A percentile compares a stretch with the other conserved stretches of the same genome.
Conservation (phyloP, 2,329 filamentous ascomycete genomes). For the Aspergillus fumigatus region DNA sequence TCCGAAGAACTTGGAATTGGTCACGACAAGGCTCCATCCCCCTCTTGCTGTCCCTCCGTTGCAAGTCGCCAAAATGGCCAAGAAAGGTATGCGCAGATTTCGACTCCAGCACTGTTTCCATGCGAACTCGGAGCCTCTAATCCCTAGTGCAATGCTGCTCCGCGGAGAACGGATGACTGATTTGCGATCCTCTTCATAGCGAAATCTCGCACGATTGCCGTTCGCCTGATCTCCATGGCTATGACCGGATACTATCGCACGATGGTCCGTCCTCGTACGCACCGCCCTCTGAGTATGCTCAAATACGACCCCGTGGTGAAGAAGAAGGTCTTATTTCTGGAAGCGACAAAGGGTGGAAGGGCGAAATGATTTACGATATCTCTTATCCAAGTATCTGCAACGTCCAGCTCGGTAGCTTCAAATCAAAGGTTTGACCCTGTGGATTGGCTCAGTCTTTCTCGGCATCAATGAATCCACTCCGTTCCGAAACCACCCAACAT, state of each 20-base stretch:
- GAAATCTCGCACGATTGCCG: conserved; percentile 87
- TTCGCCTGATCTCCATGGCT: conserved; percentile 96
- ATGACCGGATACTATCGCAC: conserved; percentile 98
- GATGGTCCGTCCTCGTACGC: conserved; percentile 72
- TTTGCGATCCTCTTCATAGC: conserved; percentile 45
- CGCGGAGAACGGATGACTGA: background rate
- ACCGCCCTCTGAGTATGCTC: conserved; percentile 88
- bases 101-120: background rate
- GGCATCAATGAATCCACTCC: background rate
- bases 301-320: conserved; percentile 98
- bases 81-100: conserved; percentile 35
- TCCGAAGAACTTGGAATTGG: conserved; percentile 8
- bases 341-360: conserved; percentile 76
- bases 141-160: background rate
- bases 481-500: background rate
- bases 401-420: background rate
- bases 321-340: conserved; percentile 92
- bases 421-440: background rate
- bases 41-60: background rate
- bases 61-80: conserved; percentile 35
- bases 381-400: background rate
- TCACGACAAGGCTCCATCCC: background rate
- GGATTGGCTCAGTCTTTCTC: background rate
- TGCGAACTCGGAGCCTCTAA: too few relatives aligned
- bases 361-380: conserved; percentile 25